Base-by-base conservation (phyloP, 1,139 yeast genomes). In the Zygotorulaspora mrakii region DNA sequence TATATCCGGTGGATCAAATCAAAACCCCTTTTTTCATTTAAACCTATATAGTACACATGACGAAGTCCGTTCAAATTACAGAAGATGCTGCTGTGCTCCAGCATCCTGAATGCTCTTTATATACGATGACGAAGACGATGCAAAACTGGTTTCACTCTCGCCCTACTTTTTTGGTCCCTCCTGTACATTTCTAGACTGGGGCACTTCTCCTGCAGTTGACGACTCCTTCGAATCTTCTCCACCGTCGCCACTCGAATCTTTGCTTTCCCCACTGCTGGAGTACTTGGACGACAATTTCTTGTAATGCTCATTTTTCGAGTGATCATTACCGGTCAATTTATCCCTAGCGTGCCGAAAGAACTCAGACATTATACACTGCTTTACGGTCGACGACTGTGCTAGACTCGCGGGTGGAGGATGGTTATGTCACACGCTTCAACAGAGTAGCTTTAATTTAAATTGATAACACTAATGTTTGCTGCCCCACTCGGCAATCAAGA, bases 331-430 rank as follows among this genome's bases (percentile, higher is more conserved):
- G 11, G 42, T 39, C 17, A 52, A 43, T 39, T 45, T 52, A 17
- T 50, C 52, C 39, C 47, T 50, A 13, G 54, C 53, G 20, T 42
- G 48, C 22, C 42, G 45, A 21, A 50, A 43, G 39, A 53, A 39
- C 9, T 45, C 51, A 20, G 48, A 35, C 45, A 52, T 44, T 14
- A 14, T 25, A 4, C 14, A n/a, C 28, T 25, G 10, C 16, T 17
- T n/a, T 20, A n/a, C n/a, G n/a, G n/a, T n/a, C n/a, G n/a, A n/a
- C n/a, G n/a, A n/a, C n/a, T n/a, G n/a, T n/a, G n/a, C n/a, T n/a
- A n/a, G n/a, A n/a, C n/a, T n/a, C n/a, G n/a, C n/a, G n/a, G n/a
- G n/a, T n/a, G n/a, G n/a, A n/a, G n/a, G n/a, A n/a, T n/a, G n/a
- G n/a, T n/a, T n/a, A n/a, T n/a, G n/a, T n/a, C n/a, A n/a, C n/a